Evolutionary conservation across 202 grass and related monocot genomes (phyloP).

Genomic region (Brachypodium distachyon): DNA sequence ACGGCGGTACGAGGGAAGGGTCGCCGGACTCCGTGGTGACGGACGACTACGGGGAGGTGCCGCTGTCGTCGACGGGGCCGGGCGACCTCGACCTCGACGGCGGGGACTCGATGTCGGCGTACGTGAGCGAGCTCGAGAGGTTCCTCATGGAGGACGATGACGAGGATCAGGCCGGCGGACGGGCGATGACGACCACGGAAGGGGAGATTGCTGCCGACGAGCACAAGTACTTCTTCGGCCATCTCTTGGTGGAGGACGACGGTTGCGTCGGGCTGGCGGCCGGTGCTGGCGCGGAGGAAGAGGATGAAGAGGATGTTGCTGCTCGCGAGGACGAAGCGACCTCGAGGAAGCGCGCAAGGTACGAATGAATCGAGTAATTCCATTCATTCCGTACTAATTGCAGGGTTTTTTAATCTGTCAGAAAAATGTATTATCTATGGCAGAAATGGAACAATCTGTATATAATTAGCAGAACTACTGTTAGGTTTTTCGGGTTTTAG

Average conservation of each 20-base stretch:
- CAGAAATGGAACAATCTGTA: background rate
- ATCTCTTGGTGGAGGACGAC: background rate
- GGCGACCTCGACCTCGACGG: background rate
- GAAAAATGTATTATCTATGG: too few relatives aligned
- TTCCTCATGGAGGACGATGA: background rate
- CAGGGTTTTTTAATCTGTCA: background rate
- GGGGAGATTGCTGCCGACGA: background rate
- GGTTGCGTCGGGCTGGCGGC: background rate
- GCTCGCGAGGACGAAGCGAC: background rate
- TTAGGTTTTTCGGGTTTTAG: too few relatives aligned
- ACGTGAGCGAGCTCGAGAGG: constrained; percentile 10
- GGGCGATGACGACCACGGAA: background rate
- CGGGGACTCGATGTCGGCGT: background rate
- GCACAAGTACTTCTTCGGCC: background rate
- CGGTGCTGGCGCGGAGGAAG: too few relatives aligned
- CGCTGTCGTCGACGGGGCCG: background rate
- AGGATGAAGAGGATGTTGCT: background rate
- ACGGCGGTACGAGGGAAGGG: background rate
- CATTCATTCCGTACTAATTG: background rate
- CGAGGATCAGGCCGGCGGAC: background rate
- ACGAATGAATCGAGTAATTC: background rate
- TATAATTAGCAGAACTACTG: background rate
- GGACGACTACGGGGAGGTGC: background rate
- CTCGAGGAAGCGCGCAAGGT: constrained; percentile 35
- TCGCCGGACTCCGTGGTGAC: constrained; percentile 3